Evolutionary conservation across 371 early-diverging fungal genomes (phyloP).

Genomic region (Catenaria anguillulae): DNA sequence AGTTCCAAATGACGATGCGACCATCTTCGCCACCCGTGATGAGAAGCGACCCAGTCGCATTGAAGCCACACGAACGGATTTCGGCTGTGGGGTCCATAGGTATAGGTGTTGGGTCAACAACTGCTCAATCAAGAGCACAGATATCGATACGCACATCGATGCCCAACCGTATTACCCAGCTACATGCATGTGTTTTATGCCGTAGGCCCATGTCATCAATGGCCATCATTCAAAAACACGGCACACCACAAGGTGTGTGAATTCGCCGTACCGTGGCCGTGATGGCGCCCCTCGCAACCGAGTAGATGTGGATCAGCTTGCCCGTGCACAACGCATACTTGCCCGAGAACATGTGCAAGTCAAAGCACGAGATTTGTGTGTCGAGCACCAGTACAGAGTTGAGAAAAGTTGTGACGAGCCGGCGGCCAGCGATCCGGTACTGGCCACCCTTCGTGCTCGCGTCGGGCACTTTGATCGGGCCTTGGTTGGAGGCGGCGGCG

Average conservation of each 20-base stretch:
- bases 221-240: no score
- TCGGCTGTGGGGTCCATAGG: no score
- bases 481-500: background rate
- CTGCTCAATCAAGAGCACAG: no score
- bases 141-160: no score
- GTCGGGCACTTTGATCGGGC: slow-evolving; percentile 13
- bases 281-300: slow-evolving; percentile 17
- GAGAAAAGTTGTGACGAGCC: slow-evolving; percentile 24
- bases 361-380: slow-evolving; percentile 20
- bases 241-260: background rate
- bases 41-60: slow-evolving; percentile 15
- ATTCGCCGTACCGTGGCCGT: slow-evolving; percentile 15
- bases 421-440: slow-evolving; percentile 27
- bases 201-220: background rate
- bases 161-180: slow-evolving; percentile 22
- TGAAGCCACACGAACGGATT: slow-evolving; percentile 21
- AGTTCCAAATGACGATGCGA: slow-evolving; percentile 29
- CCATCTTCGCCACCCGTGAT: slow-evolving; percentile 27
- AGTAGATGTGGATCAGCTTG: slow-evolving; percentile 22
- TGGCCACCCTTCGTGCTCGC: slow-evolving; percentile 24
- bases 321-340: slow-evolving; percentile 20
- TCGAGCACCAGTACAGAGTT: slow-evolving; percentile 28
- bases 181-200: no score
- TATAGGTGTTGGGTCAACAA: no score
- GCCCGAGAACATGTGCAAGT: slow-evolving; percentile 15